Evolutionary conservation across 805 yeast genomes (phyloP).

Genomic region (Helenozyma rhizophorensis): DNA sequence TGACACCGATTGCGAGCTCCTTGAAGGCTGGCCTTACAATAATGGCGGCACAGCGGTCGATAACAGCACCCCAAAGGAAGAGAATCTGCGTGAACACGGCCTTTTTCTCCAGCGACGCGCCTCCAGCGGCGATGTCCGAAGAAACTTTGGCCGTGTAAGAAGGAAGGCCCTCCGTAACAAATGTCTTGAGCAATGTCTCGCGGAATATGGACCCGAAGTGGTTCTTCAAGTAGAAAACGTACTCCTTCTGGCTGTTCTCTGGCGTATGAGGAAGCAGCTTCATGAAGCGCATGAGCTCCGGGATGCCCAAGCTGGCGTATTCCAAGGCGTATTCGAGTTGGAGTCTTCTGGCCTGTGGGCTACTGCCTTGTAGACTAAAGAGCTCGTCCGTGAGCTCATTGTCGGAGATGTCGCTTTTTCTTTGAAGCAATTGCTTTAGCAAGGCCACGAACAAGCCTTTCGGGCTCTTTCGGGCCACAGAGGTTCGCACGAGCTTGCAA

Average conservation of each 20-base stretch:
- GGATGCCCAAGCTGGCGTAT: constrained; percentile 16
- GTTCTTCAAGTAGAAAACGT: constrained; percentile 10
- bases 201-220: constrained; percentile 1
- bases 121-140: neutral
- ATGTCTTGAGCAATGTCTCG: constrained; percentile 4
- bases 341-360: constrained; percentile 1
- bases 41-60: constrained; percentile 4
- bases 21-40: constrained; percentile 1
- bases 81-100: neutral
- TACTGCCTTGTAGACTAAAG: constrained; percentile 23
- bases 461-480: constrained; percentile 18
- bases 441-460: constrained; percentile 23
- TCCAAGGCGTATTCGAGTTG: constrained; percentile 16
- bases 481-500: constrained; percentile 16
- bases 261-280: constrained; percentile 12
- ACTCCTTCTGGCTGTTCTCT: constrained; percentile 9
- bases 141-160: constrained; percentile 12
- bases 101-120: too few species aligned
- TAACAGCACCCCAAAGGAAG: constrained; percentile 13
- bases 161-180: constrained; percentile 10
- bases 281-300: constrained; percentile 22
- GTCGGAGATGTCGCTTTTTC: constrained; percentile 16
- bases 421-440: constrained; percentile 24
- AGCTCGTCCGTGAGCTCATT: constrained; percentile 24
- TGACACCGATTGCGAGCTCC: constrained; percentile 2